Conservation (phyloP, 352 stramenopile species). For the Phytopythium oedochilum region DNA sequence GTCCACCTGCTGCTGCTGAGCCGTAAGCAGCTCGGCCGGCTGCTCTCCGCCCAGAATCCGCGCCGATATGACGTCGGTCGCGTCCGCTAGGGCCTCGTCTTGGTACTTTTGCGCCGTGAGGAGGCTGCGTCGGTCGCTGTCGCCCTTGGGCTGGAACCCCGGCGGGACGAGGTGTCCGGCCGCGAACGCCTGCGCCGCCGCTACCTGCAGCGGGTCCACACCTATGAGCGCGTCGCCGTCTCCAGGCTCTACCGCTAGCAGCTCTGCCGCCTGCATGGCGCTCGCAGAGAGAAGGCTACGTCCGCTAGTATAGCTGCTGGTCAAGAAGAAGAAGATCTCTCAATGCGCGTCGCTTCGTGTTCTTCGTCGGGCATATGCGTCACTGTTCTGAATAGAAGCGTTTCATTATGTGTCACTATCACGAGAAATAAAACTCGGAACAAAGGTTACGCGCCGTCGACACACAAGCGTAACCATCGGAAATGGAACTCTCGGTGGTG, state of each 20-base stretch:
- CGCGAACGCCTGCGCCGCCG: conserved; percentile 3
- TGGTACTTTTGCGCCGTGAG: not conserved
- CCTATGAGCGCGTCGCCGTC: not conserved
- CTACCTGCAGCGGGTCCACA: not conserved
- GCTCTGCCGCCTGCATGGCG: not conserved
- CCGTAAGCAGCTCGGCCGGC: not conserved
- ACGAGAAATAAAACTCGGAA: too few relatives aligned
- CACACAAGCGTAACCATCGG: not conserved
- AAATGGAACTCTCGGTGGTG: not conserved
- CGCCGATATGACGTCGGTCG: not conserved
- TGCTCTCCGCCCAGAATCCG: not conserved
- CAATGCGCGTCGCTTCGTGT: too few relatives aligned
- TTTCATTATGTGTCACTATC: too few relatives aligned
- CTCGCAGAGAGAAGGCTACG: not conserved
- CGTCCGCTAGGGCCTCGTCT: not conserved
- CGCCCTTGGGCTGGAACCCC: not conserved
- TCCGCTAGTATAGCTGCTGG: too few relatives aligned
- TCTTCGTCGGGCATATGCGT: not conserved
- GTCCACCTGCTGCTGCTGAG: not conserved
- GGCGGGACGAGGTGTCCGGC: not conserved
- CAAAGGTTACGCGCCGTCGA: not conserved
- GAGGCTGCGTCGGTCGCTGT: not conserved
- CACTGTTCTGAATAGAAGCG: too few relatives aligned
- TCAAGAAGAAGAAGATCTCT: too few relatives aligned
- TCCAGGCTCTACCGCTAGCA: conserved; percentile 1